Evolutionary conservation across 352 stramenopile species (phyloP).

Genomic region (Thalassiosira oceanica): DNA sequence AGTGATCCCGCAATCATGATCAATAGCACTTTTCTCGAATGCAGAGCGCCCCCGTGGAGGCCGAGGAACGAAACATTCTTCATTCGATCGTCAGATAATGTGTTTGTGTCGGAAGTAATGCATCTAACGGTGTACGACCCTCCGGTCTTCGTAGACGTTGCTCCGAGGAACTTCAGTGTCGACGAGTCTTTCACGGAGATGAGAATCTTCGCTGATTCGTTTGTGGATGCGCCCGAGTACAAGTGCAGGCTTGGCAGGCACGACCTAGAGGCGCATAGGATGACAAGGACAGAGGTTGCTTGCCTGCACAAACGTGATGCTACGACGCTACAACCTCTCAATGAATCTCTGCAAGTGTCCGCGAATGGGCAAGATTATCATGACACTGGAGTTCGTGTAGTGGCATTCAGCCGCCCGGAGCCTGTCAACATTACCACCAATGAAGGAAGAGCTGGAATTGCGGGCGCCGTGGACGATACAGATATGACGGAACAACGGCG

Average conservation of each 20-base stretch:
- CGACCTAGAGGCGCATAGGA: slow-evolving; percentile 26
- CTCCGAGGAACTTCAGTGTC: slow-evolving; percentile 32
- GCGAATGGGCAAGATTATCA: slow-evolving; percentile 41
- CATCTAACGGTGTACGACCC: slow-evolving; percentile 32
- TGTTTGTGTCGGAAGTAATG: slow-evolving; percentile 8
- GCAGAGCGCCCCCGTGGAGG: slow-evolving; percentile 21
- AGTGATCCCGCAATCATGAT: slow-evolving; percentile 15
- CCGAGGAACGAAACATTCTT: slow-evolving; percentile 21
- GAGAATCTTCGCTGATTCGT: slow-evolving; percentile 11
- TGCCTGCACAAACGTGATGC: slow-evolving; percentile 13
- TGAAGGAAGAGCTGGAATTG: slow-evolving; percentile 10
- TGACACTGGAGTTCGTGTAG: slow-evolving; percentile 17
- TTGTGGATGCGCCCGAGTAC: slow-evolving; percentile 17
- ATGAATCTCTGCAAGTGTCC: slow-evolving; percentile 13
- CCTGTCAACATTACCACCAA: slow-evolving; percentile 12
- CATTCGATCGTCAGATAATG: slow-evolving; percentile 8
- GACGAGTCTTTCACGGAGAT: slow-evolving; percentile 25
- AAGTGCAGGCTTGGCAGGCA: slow-evolving; percentile 23
- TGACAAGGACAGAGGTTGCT: slow-evolving; percentile 19
- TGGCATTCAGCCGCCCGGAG: slow-evolving; percentile 24
- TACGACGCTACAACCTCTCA: neutral
- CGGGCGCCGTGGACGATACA: slow-evolving; percentile 34
- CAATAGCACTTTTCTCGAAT: slow-evolving; percentile 32
- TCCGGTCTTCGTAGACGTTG: slow-evolving; percentile 15
- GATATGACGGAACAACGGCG: too few relatives aligned